A percentile compares a stretch with the other conserved stretches of the same genome.
Conservation (phyloP, 148 eudicot species). For the Amaranthus hypochondriacus region DNA sequence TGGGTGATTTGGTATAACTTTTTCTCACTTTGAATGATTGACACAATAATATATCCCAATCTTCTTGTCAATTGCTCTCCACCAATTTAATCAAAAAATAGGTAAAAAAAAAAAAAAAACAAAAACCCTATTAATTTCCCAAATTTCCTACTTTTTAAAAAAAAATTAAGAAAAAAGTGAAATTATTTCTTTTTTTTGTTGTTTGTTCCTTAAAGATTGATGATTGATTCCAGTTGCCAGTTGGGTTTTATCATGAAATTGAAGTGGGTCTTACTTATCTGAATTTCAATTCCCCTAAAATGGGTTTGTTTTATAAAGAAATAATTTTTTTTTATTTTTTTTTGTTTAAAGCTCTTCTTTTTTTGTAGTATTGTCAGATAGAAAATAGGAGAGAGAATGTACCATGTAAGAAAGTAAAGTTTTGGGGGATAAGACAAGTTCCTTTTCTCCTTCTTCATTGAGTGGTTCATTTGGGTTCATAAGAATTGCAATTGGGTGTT, state of each 20-base stretch:
- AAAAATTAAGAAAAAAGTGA: conserved; percentile 8
- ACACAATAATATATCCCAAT: conserved; percentile 56
- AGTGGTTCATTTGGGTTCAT: conserved; percentile 32
- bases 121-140: background rate
- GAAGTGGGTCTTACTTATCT: conserved; percentile 49
- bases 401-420: conserved; percentile 17
- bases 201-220: conserved; percentile 16
- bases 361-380: conserved; percentile 23
- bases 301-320: conserved; percentile 11
- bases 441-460: conserved; percentile 23
- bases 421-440: conserved; percentile 12
- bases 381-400: conserved; percentile 15
- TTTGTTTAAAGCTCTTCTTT: conserved; percentile 9
- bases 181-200: conserved; percentile 21
- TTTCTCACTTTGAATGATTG: conserved; percentile 57
- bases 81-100: conserved; percentile 13
- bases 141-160: background rate
- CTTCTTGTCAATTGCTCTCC: conserved; percentile 31
- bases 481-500: conserved; percentile 32
- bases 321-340: background rate
- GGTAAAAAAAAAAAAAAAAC: conserved; percentile 11
- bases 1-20: conserved; percentile 15
- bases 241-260: conserved; percentile 38
- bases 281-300: conserved; percentile 7
- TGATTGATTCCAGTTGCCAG: conserved; percentile 67